phyloP scores from a whole-genome alignment of 176 grass and related monocot species.

The Cocos nucifera region DNA sequence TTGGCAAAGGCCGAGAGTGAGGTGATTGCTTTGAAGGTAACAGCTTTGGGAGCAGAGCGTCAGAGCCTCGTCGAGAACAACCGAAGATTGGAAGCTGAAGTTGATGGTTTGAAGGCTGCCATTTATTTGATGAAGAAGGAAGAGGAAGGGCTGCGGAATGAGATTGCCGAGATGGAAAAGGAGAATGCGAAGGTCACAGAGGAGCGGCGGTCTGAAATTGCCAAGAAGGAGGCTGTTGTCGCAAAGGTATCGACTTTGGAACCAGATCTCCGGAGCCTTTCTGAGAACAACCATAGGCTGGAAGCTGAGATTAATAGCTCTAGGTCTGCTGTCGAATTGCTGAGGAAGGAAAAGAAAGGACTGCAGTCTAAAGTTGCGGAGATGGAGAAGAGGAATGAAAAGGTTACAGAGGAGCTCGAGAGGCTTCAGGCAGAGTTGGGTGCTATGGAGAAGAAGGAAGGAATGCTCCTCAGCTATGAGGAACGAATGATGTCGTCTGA shows the following conservation, averaged over 20 bases:
- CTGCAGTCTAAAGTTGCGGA: slow-evolving; percentile 13
- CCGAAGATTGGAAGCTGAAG: slow-evolving; percentile 25
- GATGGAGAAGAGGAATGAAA: slow-evolving; percentile 11
- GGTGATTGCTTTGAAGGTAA: slow-evolving; percentile 14
- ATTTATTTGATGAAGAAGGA: slow-evolving; percentile 24
- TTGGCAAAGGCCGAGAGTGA: slow-evolving; percentile 20
- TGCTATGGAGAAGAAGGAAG: slow-evolving; percentile 27
- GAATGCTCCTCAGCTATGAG: slow-evolving; percentile 18
- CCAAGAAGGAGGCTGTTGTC: slow-evolving; percentile 24
- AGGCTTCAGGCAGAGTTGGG: slow-evolving; percentile 23
- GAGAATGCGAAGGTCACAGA: slow-evolving; percentile 6
- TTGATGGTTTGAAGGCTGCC: slow-evolving; percentile 13
- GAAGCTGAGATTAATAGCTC: slow-evolving; percentile 15
- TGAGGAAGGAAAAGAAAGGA: slow-evolving; percentile 21
- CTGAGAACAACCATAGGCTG: slow-evolving; percentile 18
- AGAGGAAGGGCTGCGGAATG: slow-evolving; percentile 12
- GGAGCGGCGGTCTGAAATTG: slow-evolving; percentile 10
- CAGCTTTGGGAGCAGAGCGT: slow-evolving; percentile 14
- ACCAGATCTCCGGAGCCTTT: not conserved
- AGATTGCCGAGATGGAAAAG: slow-evolving; percentile 19
- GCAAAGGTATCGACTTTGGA: slow-evolving; percentile 10
- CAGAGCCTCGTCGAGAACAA: slow-evolving; percentile 3
- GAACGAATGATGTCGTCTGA: slow-evolving; percentile 12
- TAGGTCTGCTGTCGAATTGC: slow-evolving; percentile 21
- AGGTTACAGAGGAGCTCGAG: slow-evolving; percentile 28